These are phyloP conservation scores for Scheffersomyces cryptocercus DNA, from an alignment of 1,139 yeast genomes.

Conservation along the genomic window DNA sequence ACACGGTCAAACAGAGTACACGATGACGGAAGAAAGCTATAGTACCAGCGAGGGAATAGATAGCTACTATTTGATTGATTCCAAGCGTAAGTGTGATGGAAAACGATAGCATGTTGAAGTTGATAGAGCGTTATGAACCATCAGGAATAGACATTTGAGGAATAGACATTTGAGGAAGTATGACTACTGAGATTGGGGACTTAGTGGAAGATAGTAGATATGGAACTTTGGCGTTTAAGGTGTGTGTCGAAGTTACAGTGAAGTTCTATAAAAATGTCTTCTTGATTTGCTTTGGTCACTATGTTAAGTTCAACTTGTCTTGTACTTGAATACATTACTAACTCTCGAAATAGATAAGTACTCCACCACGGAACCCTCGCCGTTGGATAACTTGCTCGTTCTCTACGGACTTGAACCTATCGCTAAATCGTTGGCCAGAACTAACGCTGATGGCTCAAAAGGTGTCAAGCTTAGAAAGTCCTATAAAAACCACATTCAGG, in stretches of 20 bases:
- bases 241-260: neutral
- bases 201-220: neutral
- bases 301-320: no score
- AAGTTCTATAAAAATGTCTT: no score
- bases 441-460: constrained; percentile 85
- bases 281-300: no score
- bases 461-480: constrained; percentile 92
- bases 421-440: constrained; percentile 80
- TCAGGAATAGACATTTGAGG: no score
- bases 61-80: constrained; percentile 24
- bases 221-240: neutral
- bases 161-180: no score
- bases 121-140: no score
- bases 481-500: constrained; percentile 86
- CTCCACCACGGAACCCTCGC: constrained; percentile 61
- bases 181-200: no score
- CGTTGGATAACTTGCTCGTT: constrained; percentile 66
- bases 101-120: no score
- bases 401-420: constrained; percentile 67
- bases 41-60: constrained; percentile 15
- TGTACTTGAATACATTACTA: constrained; percentile 8
- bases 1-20: neutral
- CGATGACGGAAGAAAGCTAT: constrained; percentile 7
- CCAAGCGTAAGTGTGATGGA: constrained; percentile 19
- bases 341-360: constrained; percentile 31